Conservation (phyloP, 805 yeast species). For the Wickerhamiella hasegawae region DNA sequence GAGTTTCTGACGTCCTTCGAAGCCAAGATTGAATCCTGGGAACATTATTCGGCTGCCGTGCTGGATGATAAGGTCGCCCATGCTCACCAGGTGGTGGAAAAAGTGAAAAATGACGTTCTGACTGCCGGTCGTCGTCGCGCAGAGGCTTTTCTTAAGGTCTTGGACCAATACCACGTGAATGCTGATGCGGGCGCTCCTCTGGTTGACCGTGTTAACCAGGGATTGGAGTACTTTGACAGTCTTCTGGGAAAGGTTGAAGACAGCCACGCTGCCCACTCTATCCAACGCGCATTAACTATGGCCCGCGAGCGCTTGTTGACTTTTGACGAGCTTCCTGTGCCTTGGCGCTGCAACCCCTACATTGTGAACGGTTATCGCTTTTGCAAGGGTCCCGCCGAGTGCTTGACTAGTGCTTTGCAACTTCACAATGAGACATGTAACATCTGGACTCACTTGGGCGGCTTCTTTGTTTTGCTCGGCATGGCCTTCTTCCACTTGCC, state of each 20-base stretch:
- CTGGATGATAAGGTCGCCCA: conserved; percentile 19
- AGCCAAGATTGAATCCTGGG: too few relatives aligned
- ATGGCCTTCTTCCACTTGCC: conserved; percentile 52
- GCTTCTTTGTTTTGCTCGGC: conserved; percentile 42
- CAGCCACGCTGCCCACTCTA: conserved; percentile 13
- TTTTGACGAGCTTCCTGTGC: conserved; percentile 76
- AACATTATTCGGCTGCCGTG: conserved; percentile 18
- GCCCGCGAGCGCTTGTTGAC: conserved; percentile 37
- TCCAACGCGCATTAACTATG: conserved; percentile 14
- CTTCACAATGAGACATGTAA: conserved; percentile 81
- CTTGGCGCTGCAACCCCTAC: conserved; percentile 85
- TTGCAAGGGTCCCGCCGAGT: conserved; percentile 42
- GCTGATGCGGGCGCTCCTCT: conserved; percentile 11
- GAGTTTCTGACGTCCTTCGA: conserved; percentile 3
- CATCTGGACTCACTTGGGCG: conserved; percentile 83
- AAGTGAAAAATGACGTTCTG: conserved; percentile 19
- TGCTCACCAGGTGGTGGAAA: conserved; percentile 16
- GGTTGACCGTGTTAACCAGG: conserved; percentile 16
- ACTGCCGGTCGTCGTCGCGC: conserved; percentile 21
- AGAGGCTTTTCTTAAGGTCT: conserved; percentile 19
- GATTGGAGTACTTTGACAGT: conserved; percentile 21
- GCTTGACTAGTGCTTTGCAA: conserved; percentile 42
- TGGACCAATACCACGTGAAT: conserved; percentile 18
- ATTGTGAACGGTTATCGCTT: conserved; percentile 78
- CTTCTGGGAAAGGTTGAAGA: conserved; percentile 20